Conservation (phyloP, 2,329 filamentous ascomycete genomes). For the Epicoccum nigrum region DNA sequence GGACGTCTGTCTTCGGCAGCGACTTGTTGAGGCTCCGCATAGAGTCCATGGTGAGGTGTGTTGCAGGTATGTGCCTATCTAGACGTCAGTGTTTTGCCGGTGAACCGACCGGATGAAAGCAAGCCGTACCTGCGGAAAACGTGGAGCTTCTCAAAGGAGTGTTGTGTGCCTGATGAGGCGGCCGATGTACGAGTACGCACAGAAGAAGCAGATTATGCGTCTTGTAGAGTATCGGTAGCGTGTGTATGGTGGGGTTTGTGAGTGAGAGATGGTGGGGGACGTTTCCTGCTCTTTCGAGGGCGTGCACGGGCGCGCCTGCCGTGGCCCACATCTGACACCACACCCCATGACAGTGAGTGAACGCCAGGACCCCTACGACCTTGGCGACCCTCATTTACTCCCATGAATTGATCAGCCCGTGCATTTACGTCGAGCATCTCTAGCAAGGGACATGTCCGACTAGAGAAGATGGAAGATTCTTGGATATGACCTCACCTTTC, state of each 20-base stretch:
- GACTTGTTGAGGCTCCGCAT: constrained; percentile 52
- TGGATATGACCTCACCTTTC: constrained; percentile 31
- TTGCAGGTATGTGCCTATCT: constrained; percentile 8
- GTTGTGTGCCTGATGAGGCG: constrained; percentile 10
- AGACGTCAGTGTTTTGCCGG: constrained; percentile 11
- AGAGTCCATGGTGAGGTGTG: constrained; percentile 42
- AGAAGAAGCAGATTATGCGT: neutral
- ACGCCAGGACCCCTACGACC: constrained; percentile 6
- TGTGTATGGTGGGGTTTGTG: constrained; percentile 1
- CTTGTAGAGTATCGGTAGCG: neutral
- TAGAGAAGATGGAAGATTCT: constrained; percentile 1
- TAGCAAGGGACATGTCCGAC: neutral
- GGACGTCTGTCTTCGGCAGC: constrained; percentile 59
- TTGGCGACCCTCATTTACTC: too few relatives aligned
- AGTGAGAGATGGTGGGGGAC: constrained; percentile 8
- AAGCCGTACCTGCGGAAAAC: constrained; percentile 12
- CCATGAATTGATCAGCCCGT: too few relatives aligned
- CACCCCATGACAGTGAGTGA: constrained; percentile 1
- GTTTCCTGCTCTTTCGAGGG: constrained; percentile 5
- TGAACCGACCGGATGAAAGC: neutral
- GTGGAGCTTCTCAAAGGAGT: constrained; percentile 2
- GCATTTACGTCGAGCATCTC: neutral
- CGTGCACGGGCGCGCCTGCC: constrained; percentile 5
- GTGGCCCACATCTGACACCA: constrained; percentile 5
- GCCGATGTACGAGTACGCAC: constrained; percentile 1